phyloP scores from a whole-genome alignment of 371 early-diverging fungal genomes.

The Apophysomyces elegans region DNA sequence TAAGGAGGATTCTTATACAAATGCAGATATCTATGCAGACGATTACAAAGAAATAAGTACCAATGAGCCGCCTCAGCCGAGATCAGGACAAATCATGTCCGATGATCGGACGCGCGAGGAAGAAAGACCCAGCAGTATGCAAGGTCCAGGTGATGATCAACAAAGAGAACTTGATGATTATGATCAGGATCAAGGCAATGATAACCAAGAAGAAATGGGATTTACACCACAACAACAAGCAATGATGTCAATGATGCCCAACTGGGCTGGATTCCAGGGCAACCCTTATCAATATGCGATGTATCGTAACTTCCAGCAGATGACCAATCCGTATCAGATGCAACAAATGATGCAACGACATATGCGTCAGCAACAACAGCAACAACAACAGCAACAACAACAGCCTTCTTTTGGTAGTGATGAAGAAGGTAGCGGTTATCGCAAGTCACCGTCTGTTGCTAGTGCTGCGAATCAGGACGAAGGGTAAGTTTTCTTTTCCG shows the following conservation, averaged over 20 bases:
- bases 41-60: conserved; percentile 29
- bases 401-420: conserved; percentile 15
- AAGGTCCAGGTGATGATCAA: conserved; percentile 9
- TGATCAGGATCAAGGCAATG: neutral
- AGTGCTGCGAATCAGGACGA: conserved; percentile 54
- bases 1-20: conserved; percentile 31
- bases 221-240: conserved; percentile 17
- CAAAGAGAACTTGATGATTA: conserved; percentile 7
- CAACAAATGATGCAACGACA: conserved; percentile 47
- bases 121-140: neutral
- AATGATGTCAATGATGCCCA: conserved; percentile 24
- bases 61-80: conserved; percentile 7
- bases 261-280: conserved; percentile 23
- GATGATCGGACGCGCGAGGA: neutral
- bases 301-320: conserved; percentile 34
- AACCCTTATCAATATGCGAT: conserved; percentile 36
- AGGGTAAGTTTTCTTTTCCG: conserved; percentile 50
- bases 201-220: conserved; percentile 16
- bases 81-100: conserved; percentile 11
- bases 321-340: conserved; percentile 38
- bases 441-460: conserved; percentile 24
- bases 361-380: conserved; percentile 28
- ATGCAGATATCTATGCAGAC: conserved; percentile 37
- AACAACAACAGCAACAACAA: conserved; percentile 25
- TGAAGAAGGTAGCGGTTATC: conserved; percentile 16